phyloP scores from a whole-genome alignment of 169 alveolate genomes.

The Plasmodium falciparum region DNA sequence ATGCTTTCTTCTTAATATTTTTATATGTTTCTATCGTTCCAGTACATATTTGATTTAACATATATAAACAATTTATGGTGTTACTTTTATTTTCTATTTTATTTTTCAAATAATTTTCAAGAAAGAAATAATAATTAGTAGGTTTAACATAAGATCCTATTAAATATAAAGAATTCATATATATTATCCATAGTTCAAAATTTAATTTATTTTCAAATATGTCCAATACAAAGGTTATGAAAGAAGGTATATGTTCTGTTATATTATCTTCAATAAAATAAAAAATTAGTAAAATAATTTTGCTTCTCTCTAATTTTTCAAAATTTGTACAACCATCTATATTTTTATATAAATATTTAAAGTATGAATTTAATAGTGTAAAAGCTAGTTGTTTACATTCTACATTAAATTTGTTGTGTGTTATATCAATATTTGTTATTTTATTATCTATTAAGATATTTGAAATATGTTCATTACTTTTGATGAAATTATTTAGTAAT shows the following conservation, averaged over 20 bases:
- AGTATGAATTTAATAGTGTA: constrained; percentile 46
- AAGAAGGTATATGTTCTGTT: constrained; percentile 67
- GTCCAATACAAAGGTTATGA: constrained; percentile 18
- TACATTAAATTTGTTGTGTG: constrained; percentile 33
- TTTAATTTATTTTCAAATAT: constrained; percentile 50
- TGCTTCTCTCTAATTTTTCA: constrained; percentile 27
- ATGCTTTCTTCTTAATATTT: not conserved
- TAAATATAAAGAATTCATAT: constrained; percentile 45
- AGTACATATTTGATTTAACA: not conserved
- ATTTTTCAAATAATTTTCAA: constrained; percentile 48
- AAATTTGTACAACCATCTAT: constrained; percentile 26
- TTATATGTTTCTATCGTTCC: constrained; percentile 62
- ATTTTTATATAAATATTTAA: constrained; percentile 24
- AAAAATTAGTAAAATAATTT: constrained; percentile 52
- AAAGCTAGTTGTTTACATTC: constrained; percentile 38
- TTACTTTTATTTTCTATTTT: constrained; percentile 4
- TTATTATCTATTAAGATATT: constrained; percentile 31
- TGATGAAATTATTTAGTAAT: constrained; percentile 12
- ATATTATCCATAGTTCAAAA: constrained; percentile 20
- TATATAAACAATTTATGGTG: constrained; percentile 42
- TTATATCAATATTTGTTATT: constrained; percentile 30
- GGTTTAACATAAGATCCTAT: constrained; percentile 68
- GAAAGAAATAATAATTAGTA: constrained; percentile 45
- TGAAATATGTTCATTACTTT: constrained; percentile 21
- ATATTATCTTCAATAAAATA: constrained; percentile 63